A percentile compares a stretch with the other conserved stretches of the same genome.
phyloP scores from a whole-genome alignment of 257 asterid genomes.

The Lithospermum erythrorhizon region DNA sequence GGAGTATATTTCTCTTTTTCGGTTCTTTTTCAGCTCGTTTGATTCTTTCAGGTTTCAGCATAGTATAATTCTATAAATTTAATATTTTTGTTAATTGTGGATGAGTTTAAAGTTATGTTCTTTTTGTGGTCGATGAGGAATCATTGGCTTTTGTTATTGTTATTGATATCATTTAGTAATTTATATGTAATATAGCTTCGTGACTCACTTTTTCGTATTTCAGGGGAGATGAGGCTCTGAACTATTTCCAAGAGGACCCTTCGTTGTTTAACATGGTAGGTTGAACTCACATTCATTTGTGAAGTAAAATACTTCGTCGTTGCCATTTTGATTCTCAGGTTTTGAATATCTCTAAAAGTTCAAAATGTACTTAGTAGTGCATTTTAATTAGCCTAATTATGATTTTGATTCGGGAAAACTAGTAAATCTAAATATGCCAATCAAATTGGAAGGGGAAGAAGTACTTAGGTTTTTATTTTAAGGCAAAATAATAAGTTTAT shows the following conservation, averaged over 20 bases:
- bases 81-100: background rate
- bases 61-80: background rate
- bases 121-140: too few species aligned
- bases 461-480: too few species aligned
- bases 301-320: background rate
- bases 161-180: too few species aligned
- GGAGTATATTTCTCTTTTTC: background rate
- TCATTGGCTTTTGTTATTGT: too few species aligned
- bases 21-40: background rate
- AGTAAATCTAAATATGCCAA: too few species aligned
- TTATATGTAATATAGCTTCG: too few species aligned
- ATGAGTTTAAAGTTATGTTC: too few species aligned
- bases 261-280: conserved; percentile 74
- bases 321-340: too few species aligned
- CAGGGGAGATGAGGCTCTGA: conserved; percentile 82
- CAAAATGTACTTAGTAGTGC: too few species aligned
- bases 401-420: background rate
- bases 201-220: conserved; percentile 1
- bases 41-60: background rate
- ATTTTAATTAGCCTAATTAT: background rate
- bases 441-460: too few species aligned
- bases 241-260: conserved; percentile 71
- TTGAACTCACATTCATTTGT: background rate
- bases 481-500: too few species aligned
- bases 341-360: too few species aligned